These are phyloP conservation scores for Leishmania tropica DNA, from an alignment of 208 protist species.

Conservation along the genomic window DNA sequence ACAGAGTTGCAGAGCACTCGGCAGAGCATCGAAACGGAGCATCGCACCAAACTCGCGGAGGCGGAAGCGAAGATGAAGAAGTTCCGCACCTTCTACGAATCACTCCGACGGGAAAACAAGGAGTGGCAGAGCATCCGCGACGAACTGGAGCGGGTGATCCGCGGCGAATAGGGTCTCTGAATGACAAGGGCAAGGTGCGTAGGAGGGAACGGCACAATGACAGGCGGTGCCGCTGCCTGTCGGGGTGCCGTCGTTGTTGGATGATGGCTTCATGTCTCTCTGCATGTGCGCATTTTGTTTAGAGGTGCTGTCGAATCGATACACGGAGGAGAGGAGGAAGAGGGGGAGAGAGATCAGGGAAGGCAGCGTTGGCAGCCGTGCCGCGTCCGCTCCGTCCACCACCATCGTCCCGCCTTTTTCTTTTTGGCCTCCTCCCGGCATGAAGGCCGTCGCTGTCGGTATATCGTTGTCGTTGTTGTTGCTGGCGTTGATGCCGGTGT, in stretches of 20 bases:
- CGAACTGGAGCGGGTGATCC: constrained; percentile 40
- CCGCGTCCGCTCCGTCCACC: not conserved
- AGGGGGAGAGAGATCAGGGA: not conserved
- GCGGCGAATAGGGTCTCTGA: not conserved
- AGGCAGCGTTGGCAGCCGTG: not conserved
- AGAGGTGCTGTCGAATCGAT: not conserved
- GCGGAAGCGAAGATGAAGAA: constrained; percentile 40
- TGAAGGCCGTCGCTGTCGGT: not conserved
- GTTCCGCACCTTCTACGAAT: constrained; percentile 31
- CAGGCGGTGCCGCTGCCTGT: not conserved
- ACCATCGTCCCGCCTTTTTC: not conserved
- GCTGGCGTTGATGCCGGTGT: not conserved
- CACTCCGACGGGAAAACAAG: constrained; percentile 52
- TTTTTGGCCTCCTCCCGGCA: not conserved
- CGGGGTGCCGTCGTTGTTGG: not conserved
- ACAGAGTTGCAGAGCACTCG: constrained; percentile 35
- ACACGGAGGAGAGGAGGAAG: not conserved
- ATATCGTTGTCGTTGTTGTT: not conserved
- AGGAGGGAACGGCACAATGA: not conserved
- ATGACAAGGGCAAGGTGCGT: not conserved
- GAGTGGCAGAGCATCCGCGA: constrained; percentile 60
- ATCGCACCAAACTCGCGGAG: constrained; percentile 37
- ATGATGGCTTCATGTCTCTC: not conserved
- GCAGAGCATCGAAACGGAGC: constrained; percentile 14
- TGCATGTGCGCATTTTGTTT: not conserved